Base-by-base conservation (phyloP, 768 basidiomycete species). In the Cystobasidium ongulense region DNA sequence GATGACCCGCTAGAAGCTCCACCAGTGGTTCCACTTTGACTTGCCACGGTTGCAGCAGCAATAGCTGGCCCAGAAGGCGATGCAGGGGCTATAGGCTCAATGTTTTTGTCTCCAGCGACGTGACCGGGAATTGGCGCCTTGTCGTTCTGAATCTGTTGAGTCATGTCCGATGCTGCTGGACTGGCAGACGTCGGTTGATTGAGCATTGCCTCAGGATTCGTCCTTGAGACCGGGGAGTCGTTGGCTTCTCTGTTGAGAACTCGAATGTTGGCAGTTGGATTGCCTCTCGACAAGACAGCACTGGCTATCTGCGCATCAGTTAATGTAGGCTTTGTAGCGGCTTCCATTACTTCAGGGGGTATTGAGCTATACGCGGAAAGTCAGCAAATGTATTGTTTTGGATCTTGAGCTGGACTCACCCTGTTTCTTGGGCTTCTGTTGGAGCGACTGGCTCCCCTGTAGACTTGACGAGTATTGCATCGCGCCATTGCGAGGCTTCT, bases 261-360 rank as follows among this genome's bases (percentile, higher is more conserved):
- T 27, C 57, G 7, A 35, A 62, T 66, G n/a, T n/a, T 46, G 29
- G 70, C 46, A 31, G 35, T 62, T 23, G 65, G 65, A 39, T 62
- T 70, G 15, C 53, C 65, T 18, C 65, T 41, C 23, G 74, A 70
- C 23, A 75, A 21, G 1, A 75, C 74, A 25, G 74, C 74, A 36
- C 39, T 38, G 21, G 61, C 74, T n/a, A 75, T 33, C 39, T 75
- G 74, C 23, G 66, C 74, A 38, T 75, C 57, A 4, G 74, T 62
- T n/a, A 75, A 39, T 17, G 23, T 21, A 27, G 74, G 74, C 38
- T 38, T 7, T 29, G 70, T 4, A 52, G 52, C 57, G 57, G 57
- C 57, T 59, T 27, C 29, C 21, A 21, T 31, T 4, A 29, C 57
- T 59, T 59, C 33, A 11, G 3, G 25, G 4, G 33, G 57, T 7